phyloP scores from a whole-genome alignment of 106 monocot genomes.

The Hemerocallis citrina region DNA sequence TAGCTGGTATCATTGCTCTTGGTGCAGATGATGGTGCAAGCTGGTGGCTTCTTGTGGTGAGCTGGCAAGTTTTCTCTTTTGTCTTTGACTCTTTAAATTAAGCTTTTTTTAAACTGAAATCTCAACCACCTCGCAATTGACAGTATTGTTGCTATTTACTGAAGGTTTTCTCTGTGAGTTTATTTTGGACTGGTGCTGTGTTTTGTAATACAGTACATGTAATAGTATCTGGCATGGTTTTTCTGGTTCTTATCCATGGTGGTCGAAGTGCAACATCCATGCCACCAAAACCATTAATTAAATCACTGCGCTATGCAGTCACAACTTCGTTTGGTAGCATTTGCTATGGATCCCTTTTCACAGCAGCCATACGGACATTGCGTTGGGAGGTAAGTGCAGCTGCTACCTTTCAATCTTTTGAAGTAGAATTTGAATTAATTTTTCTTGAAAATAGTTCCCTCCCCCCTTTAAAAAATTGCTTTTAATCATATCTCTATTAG shows the following conservation, averaged over 20 bases:
- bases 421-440: too few relatives aligned
- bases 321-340: constrained; percentile 98
- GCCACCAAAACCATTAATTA: constrained; percentile 67
- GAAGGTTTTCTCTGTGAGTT: constrained; percentile 93
- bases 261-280: constrained; percentile 49
- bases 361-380: constrained; percentile 90
- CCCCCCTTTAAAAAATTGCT: not conserved
- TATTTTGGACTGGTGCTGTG: constrained; percentile 99
- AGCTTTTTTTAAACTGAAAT: not conserved
- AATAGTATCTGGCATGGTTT: constrained; percentile 95
- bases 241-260: constrained; percentile 86
- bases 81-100: constrained; percentile 2
- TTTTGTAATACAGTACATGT: constrained; percentile 94
- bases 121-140: not conserved
- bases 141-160: constrained; percentile 9
- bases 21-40: constrained; percentile 41
- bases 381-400: constrained; percentile 74
- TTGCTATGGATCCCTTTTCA: constrained; percentile 99
- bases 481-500: not conserved
- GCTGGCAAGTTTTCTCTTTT: constrained; percentile 91
- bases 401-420: not conserved
- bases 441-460: not conserved
- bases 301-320: constrained; percentile 63
- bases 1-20: constrained; percentile 72
- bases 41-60: constrained; percentile 99